These are phyloP conservation scores for Colletotrichum brevisporum DNA, from an alignment of 2,329 filamentous ascomycete species.

Conservation along the genomic window DNA sequence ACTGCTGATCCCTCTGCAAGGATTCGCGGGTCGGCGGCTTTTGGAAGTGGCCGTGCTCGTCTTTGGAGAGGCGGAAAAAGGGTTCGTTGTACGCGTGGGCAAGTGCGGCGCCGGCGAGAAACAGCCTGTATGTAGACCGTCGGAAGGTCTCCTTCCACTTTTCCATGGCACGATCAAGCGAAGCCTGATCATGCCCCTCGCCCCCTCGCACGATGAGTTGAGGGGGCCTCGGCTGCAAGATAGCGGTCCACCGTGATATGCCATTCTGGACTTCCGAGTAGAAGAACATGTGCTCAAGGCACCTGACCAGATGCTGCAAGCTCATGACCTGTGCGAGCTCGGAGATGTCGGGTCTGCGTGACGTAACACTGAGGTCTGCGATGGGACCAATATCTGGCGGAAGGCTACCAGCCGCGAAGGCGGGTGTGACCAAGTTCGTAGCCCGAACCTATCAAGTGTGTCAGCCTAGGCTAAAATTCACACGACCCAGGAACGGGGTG, in stretches of 20 bases:
- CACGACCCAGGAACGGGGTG: not conserved
- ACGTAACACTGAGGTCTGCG: conserved; percentile 8
- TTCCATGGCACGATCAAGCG: not conserved
- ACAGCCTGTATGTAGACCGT: conserved; percentile 22
- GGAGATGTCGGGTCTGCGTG: not conserved
- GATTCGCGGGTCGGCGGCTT: conserved; percentile 2
- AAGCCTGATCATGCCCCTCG: not conserved
- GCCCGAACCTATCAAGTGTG: conserved; percentile 20
- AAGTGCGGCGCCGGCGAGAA: conserved; percentile 17
- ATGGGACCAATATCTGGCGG: conserved; percentile 14
- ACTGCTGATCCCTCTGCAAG: not conserved
- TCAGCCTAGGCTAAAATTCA: conserved; percentile 2
- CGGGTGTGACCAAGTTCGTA: conserved; percentile 21
- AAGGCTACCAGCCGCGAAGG: conserved; percentile 13
- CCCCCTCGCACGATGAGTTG: not conserved
- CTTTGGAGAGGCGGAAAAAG: not conserved
- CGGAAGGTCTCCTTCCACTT: conserved; percentile 17
- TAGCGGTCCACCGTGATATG: conserved; percentile 4
- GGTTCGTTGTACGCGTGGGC: conserved; percentile 26
- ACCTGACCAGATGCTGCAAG: conserved; percentile 24
- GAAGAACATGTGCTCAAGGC: conserved; percentile 29
- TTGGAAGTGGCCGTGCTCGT: not conserved
- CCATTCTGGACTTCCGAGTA: conserved; percentile 1
- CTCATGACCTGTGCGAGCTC: conserved; percentile 16
- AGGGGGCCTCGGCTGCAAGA: not conserved